Base-by-base conservation (phyloP, 768 basidiomycete genomes). In the Russula emetica region DNA sequence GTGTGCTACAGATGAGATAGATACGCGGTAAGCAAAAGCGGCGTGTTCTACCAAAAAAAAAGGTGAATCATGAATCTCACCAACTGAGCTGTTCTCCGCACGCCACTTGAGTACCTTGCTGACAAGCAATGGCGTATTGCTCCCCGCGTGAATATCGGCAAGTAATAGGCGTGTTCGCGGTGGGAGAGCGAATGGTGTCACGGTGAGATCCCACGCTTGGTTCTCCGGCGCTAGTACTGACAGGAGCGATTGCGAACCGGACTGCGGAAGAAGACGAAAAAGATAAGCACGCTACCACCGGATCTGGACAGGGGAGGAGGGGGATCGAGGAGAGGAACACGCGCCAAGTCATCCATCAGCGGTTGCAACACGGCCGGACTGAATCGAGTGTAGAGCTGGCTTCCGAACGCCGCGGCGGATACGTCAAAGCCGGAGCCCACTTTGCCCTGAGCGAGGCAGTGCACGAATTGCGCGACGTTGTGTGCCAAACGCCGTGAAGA, bases 401-500 rank as follows among this genome's bases (percentile, higher is more conserved):
- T 94, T 26, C 97, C 97, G 74, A 90, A 98, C 3, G 92, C 90
- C 1, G 96, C 96, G 0, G 93, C 85, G 7, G 92, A 86, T 53
- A 99, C 92, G 71, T 99, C 97, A 76, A 99, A 99, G 7, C 97
- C 97, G 70, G 91, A 94, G 34, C 97, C 97, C 18, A 99, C 88
- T 76, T 99, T 99, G 45, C 97, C 97, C 76, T 99, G 97, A 0
- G 96, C 97, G 42, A 94, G 79, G 71, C 94, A 98, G 74, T 99
- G 97, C 8, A 94, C 84, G 72, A 88, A 97, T 72, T 99, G 97
- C 5, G 97, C 87, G 49, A 92, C 82, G 73, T 97, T 98, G 75
- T 99, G 97, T 0, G 92, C 87, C 20, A 97, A 75, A 64, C 77
- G 75, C 64, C 84, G 77, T 24, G 82, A 84, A 32, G 53, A 57